Conservation (phyloP, 352 stramenopile species). For the Globisporangium sylvaticum region DNA sequence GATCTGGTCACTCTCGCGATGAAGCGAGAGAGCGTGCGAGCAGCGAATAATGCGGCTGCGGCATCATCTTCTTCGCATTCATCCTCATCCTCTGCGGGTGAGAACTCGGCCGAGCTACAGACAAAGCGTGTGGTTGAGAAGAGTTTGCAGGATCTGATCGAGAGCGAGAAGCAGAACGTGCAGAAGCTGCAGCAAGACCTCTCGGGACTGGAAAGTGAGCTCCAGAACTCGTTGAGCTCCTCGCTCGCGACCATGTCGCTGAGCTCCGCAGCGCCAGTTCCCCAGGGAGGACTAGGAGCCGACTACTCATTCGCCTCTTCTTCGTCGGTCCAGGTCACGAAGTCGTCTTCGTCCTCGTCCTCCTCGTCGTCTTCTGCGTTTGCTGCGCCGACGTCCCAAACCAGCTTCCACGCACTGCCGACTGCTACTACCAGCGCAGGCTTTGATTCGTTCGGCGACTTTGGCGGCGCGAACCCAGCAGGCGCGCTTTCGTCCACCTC, state of each 20-base stretch:
- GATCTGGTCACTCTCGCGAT: conserved; percentile 64
- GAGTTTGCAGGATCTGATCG: conserved; percentile 49
- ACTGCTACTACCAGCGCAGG: neutral
- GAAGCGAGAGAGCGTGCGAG: conserved; percentile 58
- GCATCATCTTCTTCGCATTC: neutral
- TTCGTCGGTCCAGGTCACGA: neutral
- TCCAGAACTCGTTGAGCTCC: conserved; percentile 39
- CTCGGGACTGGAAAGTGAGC: conserved; percentile 38
- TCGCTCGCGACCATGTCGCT: conserved; percentile 18
- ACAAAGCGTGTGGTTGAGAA: conserved; percentile 38
- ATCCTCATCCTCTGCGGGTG: conserved; percentile 8
- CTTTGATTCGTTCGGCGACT: conserved; percentile 12
- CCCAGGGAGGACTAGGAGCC: neutral
- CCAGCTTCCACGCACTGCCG: neutral
- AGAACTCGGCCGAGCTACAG: conserved; percentile 25
- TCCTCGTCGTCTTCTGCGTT: neutral
- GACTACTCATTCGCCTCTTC: conserved; percentile 3
- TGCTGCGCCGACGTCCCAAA: neutral
- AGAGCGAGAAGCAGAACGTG: conserved; percentile 51
- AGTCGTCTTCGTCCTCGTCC: conserved; percentile 8
- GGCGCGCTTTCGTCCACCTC: neutral
- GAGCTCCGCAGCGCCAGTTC: neutral
- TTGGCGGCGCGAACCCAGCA: neutral
- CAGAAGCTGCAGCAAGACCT: conserved; percentile 55
- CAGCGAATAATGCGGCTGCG: conserved; percentile 15